Evolutionary conservation across 2,329 filamentous ascomycete genomes (phyloP).

Genomic region (Emmonsiellopsis sp.): DNA sequence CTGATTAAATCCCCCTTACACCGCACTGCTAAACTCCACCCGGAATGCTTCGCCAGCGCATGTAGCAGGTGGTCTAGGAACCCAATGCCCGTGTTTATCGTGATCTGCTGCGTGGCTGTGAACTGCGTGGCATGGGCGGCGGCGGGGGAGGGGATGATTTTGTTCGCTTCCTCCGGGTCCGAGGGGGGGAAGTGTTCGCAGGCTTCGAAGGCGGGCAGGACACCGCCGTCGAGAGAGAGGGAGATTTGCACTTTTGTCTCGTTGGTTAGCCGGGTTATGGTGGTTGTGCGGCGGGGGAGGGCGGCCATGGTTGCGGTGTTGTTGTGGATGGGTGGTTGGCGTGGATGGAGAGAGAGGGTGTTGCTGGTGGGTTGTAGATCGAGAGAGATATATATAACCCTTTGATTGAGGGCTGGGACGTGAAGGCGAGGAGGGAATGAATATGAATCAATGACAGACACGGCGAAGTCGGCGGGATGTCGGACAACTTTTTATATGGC

Average conservation of each 20-base stretch:
- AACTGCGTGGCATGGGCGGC: constrained; percentile 73
- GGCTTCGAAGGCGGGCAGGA: constrained; percentile 35
- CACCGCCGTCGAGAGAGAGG: constrained; percentile 86
- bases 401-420: not conserved
- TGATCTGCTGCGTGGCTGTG: constrained; percentile 76
- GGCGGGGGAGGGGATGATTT: constrained; percentile 33
- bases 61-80: constrained; percentile 99
- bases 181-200: constrained; percentile 50
- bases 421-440: not conserved
- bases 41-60: constrained; percentile 87
- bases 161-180: constrained; percentile 40
- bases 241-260: constrained; percentile 95
- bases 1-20: constrained; percentile 88
- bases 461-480: no score
- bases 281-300: constrained; percentile 58
- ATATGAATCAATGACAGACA: not conserved
- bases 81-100: constrained; percentile 85
- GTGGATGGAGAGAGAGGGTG: not conserved
- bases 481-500: no score
- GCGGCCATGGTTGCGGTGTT: constrained; percentile 12
- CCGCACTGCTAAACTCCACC: constrained; percentile 77
- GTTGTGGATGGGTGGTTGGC: no score
- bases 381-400: not conserved
- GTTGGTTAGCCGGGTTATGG: constrained; percentile 83
- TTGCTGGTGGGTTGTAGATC: not conserved